Evolutionary conservation across 345 rosid genomes (phyloP).

Genomic region (Brassica juncea): DNA sequence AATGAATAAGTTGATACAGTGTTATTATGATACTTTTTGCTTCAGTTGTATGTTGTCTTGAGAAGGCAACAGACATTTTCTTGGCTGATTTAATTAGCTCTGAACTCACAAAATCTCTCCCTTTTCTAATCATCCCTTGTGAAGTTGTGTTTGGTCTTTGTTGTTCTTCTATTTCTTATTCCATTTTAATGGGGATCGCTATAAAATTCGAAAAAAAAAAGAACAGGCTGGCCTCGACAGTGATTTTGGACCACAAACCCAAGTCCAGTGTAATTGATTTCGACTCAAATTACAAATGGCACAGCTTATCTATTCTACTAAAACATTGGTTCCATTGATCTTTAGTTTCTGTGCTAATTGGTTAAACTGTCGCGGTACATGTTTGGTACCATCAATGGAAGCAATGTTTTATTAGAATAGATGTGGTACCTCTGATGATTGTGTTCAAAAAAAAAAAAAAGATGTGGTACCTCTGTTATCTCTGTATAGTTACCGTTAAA

Average conservation of each 20-base stretch:
- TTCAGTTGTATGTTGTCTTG: conserved; percentile 4
- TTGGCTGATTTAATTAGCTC: conserved; percentile 3
- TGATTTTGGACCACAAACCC: too few species aligned
- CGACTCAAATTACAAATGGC: neutral
- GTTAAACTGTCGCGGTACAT: too few species aligned
- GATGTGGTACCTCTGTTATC: neutral
- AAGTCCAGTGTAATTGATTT: too few species aligned
- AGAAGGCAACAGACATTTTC: neutral
- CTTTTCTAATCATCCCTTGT: neutral
- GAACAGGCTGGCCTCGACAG: neutral
- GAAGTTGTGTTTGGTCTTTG: neutral
- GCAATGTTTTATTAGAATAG: too few species aligned
- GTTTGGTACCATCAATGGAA: too few species aligned
- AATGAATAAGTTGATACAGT: conserved; percentile 28
- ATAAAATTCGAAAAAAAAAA: too few species aligned
- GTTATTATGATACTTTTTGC: conserved; percentile 17
- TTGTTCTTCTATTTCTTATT: neutral
- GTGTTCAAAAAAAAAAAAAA: too few species aligned
- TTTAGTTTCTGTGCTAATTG: too few species aligned
- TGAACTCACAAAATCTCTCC: neutral
- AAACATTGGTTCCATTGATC: neutral
- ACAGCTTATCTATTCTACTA: neutral
- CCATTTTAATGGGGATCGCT: too few species aligned
- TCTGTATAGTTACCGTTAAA: too few species aligned
- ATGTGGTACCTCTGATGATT: neutral